phyloP scores from a whole-genome alignment of 345 rosid genomes.

The Melaleuca alternifolia region DNA sequence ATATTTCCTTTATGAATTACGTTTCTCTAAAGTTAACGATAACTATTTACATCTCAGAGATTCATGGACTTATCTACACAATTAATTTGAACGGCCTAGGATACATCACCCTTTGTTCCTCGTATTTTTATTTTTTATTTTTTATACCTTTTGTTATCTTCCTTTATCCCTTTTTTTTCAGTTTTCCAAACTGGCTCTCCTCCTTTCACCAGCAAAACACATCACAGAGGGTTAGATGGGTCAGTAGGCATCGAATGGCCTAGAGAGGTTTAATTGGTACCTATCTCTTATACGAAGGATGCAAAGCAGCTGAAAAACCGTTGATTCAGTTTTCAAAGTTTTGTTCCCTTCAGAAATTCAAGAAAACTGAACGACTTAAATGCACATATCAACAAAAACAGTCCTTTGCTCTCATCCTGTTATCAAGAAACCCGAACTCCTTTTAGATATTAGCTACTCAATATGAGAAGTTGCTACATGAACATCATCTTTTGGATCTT shows the following conservation, averaged over 20 bases:
- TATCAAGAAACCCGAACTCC: neutral
- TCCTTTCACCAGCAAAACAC: too few species aligned
- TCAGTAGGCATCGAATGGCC: neutral
- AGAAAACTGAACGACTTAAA: neutral
- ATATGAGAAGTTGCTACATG: too few species aligned
- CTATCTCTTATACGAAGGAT: too few species aligned
- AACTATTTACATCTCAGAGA: neutral
- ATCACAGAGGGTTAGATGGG: too few species aligned
- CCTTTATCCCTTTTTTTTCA: neutral
- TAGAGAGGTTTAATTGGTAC: neutral
- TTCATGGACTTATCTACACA: neutral
- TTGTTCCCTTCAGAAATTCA: neutral
- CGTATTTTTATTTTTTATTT: too few species aligned
- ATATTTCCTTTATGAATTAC: neutral
- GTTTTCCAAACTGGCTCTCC: neutral
- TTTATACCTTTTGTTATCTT: too few species aligned
- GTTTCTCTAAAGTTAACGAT: neutral
- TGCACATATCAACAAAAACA: neutral
- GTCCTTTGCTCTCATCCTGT: neutral
- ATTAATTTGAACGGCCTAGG: neutral
- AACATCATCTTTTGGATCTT: too few species aligned
- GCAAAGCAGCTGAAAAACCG: neutral
- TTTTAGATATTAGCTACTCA: too few species aligned
- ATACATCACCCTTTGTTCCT: neutral
- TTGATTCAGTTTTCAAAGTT: neutral